Evolutionary conservation across 1,139 yeast genomes (phyloP), one percentile per base, ranked within the genome.

Genomic region (Scheffersomyces stambukii): DNA sequence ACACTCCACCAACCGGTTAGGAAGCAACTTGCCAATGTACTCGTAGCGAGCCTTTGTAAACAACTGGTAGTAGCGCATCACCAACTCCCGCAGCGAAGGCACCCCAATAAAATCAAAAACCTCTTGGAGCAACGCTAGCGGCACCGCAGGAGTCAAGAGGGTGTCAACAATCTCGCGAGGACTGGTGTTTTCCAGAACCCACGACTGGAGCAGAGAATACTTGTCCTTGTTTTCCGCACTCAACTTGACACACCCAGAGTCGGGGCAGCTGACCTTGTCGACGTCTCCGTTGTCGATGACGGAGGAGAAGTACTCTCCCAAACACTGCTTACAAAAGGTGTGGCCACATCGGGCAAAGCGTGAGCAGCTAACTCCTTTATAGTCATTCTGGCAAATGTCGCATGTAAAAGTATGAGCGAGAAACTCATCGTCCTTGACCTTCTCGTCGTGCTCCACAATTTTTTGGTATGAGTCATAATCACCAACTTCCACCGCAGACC

Each of bases 231-330:
- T 30, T 9, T 38, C 27, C 5, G 32, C 8, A 31, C 46, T 33
- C 19, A 37, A 22, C 33, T 57, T 59, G 2, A 70, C 57, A 40
- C 76, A 73, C 19, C 60, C 63, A 40, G 64, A 71, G 27, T 74
- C 66, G 1, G 86, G 85, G 43, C 88, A 80, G 40, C 75, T 76
- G 0, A 80, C 62, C 30, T 60, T 70, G 10, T 64, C 64, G 3
- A 76, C 62, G 19, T 71, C 73, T 1, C 83, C 85, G 12, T 65
- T 55, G 2, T 48, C 47, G 10, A 80, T 75, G 31, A 62, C 52
- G 3, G 67, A 54, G 1, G 50, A 37, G 37, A 70, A 75, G 43
- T 70, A 79, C 7, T 61, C 70, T 9, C 35, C 36, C 3, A 77
- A 50, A 41, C 88, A 80, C 1, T 36, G 33, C 22, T 58, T 60